A percentile compares a stretch with the other conserved stretches of the same genome.
Conservation (phyloP, 2,329 filamentous ascomycete species). For the Blastomyces percursus region DNA sequence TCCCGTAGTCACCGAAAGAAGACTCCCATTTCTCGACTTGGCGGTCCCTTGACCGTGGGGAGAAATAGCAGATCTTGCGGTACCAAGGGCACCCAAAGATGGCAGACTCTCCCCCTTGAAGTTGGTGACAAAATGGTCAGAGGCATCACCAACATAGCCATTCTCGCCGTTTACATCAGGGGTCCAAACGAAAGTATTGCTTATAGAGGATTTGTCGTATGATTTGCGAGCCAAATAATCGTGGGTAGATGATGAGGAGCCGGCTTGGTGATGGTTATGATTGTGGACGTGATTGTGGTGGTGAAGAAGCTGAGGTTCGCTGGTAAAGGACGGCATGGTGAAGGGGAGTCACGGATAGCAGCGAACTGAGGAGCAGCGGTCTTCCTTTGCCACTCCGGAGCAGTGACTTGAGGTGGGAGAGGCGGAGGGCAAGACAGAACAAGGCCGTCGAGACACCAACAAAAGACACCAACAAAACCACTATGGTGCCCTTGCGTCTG, state of each 20-base stretch:
- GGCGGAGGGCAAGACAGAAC: neutral
- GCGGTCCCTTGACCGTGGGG: slow-evolving; percentile 34
- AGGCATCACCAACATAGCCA: slow-evolving; percentile 29
- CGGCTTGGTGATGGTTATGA: slow-evolving; percentile 20
- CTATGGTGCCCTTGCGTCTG: neutral
- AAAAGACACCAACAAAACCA: neutral
- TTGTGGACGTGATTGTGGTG: slow-evolving; percentile 19
- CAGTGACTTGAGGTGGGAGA: neutral
- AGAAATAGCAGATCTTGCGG: slow-evolving; percentile 41
- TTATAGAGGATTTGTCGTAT: slow-evolving; percentile 34
- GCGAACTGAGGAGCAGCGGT: neutral
- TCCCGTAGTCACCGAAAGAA: slow-evolving; percentile 38
- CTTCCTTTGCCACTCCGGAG: neutral
- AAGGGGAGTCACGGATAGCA: neutral
- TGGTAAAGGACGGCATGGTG: slow-evolving; percentile 31
- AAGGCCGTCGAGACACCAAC: neutral
- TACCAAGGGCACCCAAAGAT: slow-evolving; percentile 46
- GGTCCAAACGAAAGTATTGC: slow-evolving; percentile 39
- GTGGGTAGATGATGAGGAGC: slow-evolving; percentile 28
- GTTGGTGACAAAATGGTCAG: slow-evolving; percentile 31
- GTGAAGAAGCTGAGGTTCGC: slow-evolving; percentile 24
- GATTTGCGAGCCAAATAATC: slow-evolving; percentile 34
- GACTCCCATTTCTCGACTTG: slow-evolving; percentile 34
- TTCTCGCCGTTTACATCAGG: slow-evolving; percentile 33
- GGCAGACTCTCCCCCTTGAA: slow-evolving; percentile 40